phyloP scores from a whole-genome alignment of 2,329 filamentous ascomycete genomes.

The Aspergillus neoniger region DNA sequence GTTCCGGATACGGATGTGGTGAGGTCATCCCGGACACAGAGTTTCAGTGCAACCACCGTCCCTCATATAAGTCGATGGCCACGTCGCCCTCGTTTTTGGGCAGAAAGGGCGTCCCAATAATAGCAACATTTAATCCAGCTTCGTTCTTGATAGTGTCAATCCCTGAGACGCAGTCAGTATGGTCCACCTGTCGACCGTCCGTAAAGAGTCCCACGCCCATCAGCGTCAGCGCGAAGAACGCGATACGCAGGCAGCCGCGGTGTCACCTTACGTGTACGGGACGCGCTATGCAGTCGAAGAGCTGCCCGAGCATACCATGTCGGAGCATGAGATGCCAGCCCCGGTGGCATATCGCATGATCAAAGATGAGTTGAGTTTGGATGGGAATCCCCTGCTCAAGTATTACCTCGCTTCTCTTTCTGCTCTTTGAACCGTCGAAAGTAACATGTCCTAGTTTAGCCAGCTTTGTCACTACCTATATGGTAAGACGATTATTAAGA shows the following conservation, averaged over 20 bases:
- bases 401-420: conserved; percentile 36
- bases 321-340: conserved; percentile 82
- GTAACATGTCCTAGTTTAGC: conserved; percentile 12
- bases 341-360: conserved; percentile 68
- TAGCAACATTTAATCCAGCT: background rate
- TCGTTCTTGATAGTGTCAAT: background rate
- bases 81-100: background rate
- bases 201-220: conserved; percentile 33
- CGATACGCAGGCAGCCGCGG: conserved; percentile 30
- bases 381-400: conserved; percentile 70
- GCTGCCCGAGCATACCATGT: conserved; percentile 79
- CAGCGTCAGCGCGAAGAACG: conserved; percentile 12
- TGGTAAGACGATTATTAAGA: conserved; percentile 39
- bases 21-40: conserved; percentile 14
- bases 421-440: background rate
- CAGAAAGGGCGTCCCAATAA: background rate
- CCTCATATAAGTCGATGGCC: background rate
- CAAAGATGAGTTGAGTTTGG: conserved; percentile 64
- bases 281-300: conserved; percentile 79
- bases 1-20: conserved; percentile 9
- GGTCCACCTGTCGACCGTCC: conserved; percentile 40
- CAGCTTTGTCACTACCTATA: conserved; percentile 71
- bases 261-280: conserved; percentile 73
- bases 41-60: background rate
- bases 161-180: conserved; percentile 25